Percentiles rank a stretch among this genome's conserved stretches.
These are phyloP conservation scores for Penicillium sp. DNA, from an alignment of 2,329 filamentous ascomycete genomes.

Conservation along the genomic window DNA sequence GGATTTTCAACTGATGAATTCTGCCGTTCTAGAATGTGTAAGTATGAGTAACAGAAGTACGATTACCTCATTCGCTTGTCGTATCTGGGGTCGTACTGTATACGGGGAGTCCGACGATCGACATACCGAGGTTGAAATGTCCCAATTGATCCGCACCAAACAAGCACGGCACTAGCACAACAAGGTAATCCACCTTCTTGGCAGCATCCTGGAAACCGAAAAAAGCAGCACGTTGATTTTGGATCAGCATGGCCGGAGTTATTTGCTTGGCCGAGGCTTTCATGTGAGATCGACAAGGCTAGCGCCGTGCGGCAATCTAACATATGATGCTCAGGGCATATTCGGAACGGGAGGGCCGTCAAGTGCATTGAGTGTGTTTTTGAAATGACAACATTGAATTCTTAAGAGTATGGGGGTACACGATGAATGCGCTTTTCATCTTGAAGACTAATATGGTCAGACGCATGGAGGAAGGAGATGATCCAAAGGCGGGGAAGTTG, in stretches of 20 bases:
- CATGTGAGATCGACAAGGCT: conserved; percentile 28
- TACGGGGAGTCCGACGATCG: not conserved
- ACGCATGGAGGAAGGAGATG: not conserved
- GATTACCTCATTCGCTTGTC: not conserved
- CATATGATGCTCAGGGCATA: not conserved
- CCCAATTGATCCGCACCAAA: not conserved
- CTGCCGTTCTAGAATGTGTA: not conserved
- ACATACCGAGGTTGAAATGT: conserved; percentile 5
- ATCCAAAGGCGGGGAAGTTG: conserved; percentile 3
- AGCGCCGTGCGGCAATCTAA: conserved; percentile 10
- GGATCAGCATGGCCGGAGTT: not conserved
- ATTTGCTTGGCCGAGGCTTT: conserved; percentile 12
- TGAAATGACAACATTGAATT: too few relatives aligned
- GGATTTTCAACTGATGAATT: not conserved
- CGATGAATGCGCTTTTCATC: not conserved
- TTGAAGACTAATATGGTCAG: not conserved
- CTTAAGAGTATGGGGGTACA: too few relatives aligned
- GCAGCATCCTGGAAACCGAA: not conserved
- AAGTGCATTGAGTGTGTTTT: not conserved
- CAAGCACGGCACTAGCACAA: conserved; percentile 3
- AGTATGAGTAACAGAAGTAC: not conserved
- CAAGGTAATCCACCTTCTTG: conserved; percentile 1
- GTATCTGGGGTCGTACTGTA: not conserved
- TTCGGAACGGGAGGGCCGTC: not conserved
- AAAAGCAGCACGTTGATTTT: conserved; percentile 1